These are phyloP conservation scores for Starmera quercuum DNA, from an alignment of 805 yeast genomes.

Conservation along the genomic window DNA sequence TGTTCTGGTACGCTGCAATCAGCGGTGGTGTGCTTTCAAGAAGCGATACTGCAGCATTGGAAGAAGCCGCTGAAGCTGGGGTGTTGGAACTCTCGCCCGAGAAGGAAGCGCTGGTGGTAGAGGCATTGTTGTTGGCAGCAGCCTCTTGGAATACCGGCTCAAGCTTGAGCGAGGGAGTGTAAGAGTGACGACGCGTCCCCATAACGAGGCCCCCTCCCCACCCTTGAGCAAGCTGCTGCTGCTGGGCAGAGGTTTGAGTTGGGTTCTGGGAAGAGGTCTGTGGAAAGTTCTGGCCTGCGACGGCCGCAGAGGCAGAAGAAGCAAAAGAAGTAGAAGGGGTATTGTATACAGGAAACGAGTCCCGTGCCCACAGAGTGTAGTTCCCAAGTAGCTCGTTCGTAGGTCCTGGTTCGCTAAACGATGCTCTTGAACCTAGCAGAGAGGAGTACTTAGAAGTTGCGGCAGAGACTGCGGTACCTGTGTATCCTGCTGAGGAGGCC, in stretches of 20 bases:
- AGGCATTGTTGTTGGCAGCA: background rate
- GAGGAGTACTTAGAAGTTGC: background rate
- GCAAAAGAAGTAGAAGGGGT: too few relatives aligned
- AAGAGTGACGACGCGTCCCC: conserved; percentile 3
- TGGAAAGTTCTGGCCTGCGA: too few relatives aligned
- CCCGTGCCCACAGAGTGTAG: too few relatives aligned
- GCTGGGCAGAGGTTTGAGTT: too few relatives aligned
- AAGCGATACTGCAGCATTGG: conserved; percentile 1
- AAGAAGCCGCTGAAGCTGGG: background rate
- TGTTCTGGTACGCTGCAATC: conserved; percentile 10
- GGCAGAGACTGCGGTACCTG: background rate
- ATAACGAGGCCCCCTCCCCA: too few relatives aligned
- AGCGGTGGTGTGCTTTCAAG: conserved; percentile 11
- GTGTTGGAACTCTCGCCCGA: background rate
- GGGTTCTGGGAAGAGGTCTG: too few relatives aligned
- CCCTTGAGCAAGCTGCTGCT: too few relatives aligned
- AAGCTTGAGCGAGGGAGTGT: background rate
- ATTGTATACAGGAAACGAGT: too few relatives aligned
- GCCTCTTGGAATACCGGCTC: conserved; percentile 1
- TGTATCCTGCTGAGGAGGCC: background rate
- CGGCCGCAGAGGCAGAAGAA: too few relatives aligned
- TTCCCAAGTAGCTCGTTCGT: too few relatives aligned
- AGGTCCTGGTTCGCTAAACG: too few relatives aligned
- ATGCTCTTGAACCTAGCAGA: background rate
- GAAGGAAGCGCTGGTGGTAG: background rate